Evolutionary conservation across 2,329 filamentous ascomycete species (phyloP).

Genomic region (Conoideocrella luteorostrata): DNA sequence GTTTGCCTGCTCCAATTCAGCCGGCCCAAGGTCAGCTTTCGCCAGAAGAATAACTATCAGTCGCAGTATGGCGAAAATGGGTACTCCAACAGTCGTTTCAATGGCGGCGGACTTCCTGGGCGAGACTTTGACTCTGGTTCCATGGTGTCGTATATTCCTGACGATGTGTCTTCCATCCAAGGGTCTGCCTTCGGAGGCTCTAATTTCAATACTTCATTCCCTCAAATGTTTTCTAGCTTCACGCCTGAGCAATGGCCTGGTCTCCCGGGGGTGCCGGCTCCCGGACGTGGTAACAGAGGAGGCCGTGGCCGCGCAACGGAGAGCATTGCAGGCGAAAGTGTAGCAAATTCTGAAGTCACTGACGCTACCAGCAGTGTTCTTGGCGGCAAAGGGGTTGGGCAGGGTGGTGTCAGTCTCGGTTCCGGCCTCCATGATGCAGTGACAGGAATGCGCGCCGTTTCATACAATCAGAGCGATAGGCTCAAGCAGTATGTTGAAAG

Average conservation of each 20-base stretch:
- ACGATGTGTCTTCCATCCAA: slow-evolving; percentile 94
- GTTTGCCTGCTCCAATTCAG: slow-evolving; percentile 92
- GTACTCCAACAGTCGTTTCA: slow-evolving; percentile 35
- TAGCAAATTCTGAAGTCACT: slow-evolving; percentile 84
- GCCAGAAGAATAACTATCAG: slow-evolving; percentile 72
- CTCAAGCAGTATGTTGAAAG: slow-evolving; percentile 92
- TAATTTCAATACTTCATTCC: slow-evolving; percentile 68
- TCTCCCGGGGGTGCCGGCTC: slow-evolving; percentile 56
- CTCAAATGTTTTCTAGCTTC: slow-evolving; percentile 93
- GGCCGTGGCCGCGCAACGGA: slow-evolving; percentile 62
- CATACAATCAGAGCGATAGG: slow-evolving; percentile 63
- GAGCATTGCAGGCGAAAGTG: slow-evolving; percentile 85
- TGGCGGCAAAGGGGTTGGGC: slow-evolving; percentile 66
- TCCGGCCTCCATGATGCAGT: slow-evolving; percentile 70
- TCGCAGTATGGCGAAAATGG: slow-evolving; percentile 55
- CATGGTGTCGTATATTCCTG: slow-evolving; percentile 90
- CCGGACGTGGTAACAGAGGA: slow-evolving; percentile 60
- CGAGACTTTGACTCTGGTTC: slow-evolving; percentile 72
- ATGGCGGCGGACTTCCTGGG: slow-evolving; percentile 30
- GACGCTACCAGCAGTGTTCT: slow-evolving; percentile 76
- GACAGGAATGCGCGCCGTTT: slow-evolving; percentile 57
- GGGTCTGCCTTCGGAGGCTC: slow-evolving; percentile 84
- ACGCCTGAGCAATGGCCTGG: slow-evolving; percentile 82
- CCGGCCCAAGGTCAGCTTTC: slow-evolving; percentile 85
- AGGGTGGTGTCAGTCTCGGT: slow-evolving; percentile 81